Evolutionary conservation across 2,329 filamentous ascomycete species (phyloP), one percentile per base, ranked within the genome.

Genomic region (Penicillium sp.): DNA sequence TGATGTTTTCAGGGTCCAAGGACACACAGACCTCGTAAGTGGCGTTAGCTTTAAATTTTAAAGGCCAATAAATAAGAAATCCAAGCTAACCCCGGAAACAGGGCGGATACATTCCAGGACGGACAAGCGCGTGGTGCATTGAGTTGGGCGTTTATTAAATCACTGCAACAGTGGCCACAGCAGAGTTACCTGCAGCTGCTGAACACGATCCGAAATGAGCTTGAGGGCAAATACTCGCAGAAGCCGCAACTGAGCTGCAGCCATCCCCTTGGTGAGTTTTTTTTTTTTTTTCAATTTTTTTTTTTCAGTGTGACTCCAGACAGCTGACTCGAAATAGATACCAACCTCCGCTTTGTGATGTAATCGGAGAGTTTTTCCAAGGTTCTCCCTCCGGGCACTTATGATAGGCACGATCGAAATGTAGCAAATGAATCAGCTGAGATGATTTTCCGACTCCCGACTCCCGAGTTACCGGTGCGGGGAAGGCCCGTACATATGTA

Each of bases 1-100:
- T 97, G 71, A 96, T 97, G 90, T 96, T 93, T 86, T 96, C 91
- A 60, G 94, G 94, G 49, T 96, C 91, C 77, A 97, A 97, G 77
- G 94, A 97, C 72, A 87, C 89, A 57, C 94, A 97, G 78, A 99
- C 93, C 51, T 76, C 73, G 73, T 75, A 63, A 64, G 72, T 69
- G 42, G 15, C 9, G 27, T 48, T 25, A 13, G 6, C 10, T n/a
- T 31, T 49, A 44, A 43, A 35, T 3, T n/a, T 23, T 35, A 36
- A 47, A 57, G 33, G 5, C 2, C 13, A 25, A 47, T 15, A 13
- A 19, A 29, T 48, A 44, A 36, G 42, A n/a, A n/a, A 38, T 4
- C 9, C 17, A 21, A 27, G 21, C 55, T 53, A 25, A 56, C 41
- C 23, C 19, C 23, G 10, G 10, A 55, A 35, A 55, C 67, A 96